A percentile compares a stretch with the other conserved stretches of the same genome.
phyloP scores from a whole-genome alignment of 495 filamentous ascomycete species.

The Pseudevernia furfuracea region DNA sequence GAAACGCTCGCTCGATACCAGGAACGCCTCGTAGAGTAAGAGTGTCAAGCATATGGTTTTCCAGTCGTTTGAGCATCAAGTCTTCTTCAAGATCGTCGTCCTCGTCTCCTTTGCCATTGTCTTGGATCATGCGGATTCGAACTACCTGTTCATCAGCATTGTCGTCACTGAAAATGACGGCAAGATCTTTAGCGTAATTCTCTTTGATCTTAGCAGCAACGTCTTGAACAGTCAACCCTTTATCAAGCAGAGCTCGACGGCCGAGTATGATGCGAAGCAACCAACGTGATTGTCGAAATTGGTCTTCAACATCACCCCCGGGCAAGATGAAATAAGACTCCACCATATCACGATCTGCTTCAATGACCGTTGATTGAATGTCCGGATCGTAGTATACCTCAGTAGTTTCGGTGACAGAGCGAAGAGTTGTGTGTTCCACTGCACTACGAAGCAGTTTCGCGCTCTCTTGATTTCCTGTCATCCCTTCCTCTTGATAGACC shows the following conservation, averaged over 20 bases:
- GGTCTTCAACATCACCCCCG: constrained; percentile 64
- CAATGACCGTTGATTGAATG: constrained; percentile 73
- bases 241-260: constrained; percentile 88
- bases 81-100: constrained; percentile 81
- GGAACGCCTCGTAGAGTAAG: constrained; percentile 82
- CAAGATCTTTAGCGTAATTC: constrained; percentile 76
- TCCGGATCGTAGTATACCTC: constrained; percentile 98
- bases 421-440: constrained; percentile 91
- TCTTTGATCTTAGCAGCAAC: constrained; percentile 85
- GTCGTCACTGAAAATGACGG: constrained; percentile 94
- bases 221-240: constrained; percentile 82
- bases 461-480: constrained; percentile 57
- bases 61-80: constrained; percentile 79
- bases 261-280: constrained; percentile 89
- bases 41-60: constrained; percentile 82
- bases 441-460: constrained; percentile 80
- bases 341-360: constrained; percentile 85
- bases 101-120: constrained; percentile 65
- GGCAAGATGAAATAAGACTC: constrained; percentile 96
- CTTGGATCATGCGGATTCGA: constrained; percentile 74
- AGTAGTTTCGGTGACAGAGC: constrained; percentile 80
- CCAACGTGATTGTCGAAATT: constrained; percentile 83
- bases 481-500: constrained; percentile 65
- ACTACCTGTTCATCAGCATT: constrained; percentile 95
- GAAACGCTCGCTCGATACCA: constrained; percentile 83